Base-by-base conservation (phyloP, 1,139 yeast genomes). In the Pichia sp. region DNA sequence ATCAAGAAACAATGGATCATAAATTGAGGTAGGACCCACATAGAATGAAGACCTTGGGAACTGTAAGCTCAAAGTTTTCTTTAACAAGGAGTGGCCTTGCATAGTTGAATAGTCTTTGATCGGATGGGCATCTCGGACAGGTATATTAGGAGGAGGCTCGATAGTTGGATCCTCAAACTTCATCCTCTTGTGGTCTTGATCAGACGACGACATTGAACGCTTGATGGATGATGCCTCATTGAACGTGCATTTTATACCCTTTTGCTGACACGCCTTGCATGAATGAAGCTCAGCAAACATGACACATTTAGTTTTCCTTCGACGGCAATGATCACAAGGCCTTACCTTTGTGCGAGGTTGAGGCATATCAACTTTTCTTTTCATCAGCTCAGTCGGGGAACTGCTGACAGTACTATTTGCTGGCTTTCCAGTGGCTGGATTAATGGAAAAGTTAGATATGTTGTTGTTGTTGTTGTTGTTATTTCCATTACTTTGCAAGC, bases 21-120 rank as follows among this genome's bases (percentile, higher is more conserved):
- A 85, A 50, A 84, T 74, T 41, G 91, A 84, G 0, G 91, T 84
- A 1, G 91, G 83, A 0, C 95, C 95, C 31, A 86, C 82, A 63
- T 82, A 85, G 65, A 85, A 86, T 40, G 90, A 83, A 0, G 92
- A 85, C 55, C 93, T 71, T 1, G 95, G 93, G 61, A 81, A 85
- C 63, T 85, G 92, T 46, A 83, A 67, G 50, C 71, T 65, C 41
- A 70, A 60, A 2, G 73, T 70, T 49, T 65, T 67, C 48, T 70
- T 70, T 58, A 70, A 63, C 38, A 70, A 56, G 1, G 73, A 69
- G 61, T 79, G 77, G 2, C 73, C 73, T 63, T 74, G 79, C 72
- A 80, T 79, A 43, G 73, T 64, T 1, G 83, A 75, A 65, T 80
- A 81, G 63, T 81, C 85, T 55, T 78, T 81, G 24, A 81, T 73